A percentile compares a stretch with the other conserved stretches of the same genome.
These are phyloP conservation scores for Glycine latifolia DNA, from an alignment of 306 rosid genomes.

Conservation along the genomic window DNA sequence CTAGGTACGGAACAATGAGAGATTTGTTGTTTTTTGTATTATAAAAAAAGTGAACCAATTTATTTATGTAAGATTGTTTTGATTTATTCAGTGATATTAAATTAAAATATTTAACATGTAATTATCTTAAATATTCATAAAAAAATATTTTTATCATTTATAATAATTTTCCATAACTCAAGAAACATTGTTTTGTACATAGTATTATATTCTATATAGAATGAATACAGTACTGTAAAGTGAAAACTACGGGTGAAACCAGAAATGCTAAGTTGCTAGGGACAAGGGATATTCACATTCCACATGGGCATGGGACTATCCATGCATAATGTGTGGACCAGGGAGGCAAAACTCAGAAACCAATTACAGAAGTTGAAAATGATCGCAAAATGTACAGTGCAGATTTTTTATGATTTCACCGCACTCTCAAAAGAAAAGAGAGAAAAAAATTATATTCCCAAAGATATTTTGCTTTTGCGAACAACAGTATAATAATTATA, in stretches of 20 bases:
- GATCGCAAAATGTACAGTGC: not conserved
- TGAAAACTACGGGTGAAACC: not conserved
- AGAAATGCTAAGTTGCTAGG: not conserved
- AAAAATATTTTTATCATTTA: too few relatives aligned
- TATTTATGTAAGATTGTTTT: not conserved
- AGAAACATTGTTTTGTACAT: too few relatives aligned
- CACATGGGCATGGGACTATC: slow-evolving; percentile 1
- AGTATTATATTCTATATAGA: too few relatives aligned
- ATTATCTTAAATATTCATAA: too few relatives aligned
- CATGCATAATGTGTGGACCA: slow-evolving; percentile 7
- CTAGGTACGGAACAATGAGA: not conserved
- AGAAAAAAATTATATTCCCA: not conserved
- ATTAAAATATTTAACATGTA: too few relatives aligned
- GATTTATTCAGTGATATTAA: too few relatives aligned
- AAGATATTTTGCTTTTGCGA: slow-evolving; percentile 36
- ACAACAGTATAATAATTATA: not conserved
- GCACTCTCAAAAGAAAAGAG: not conserved
- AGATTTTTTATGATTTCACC: slow-evolving; percentile 2
- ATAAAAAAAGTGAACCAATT: not conserved
- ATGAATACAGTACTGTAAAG: not conserved
- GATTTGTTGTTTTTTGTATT: not conserved
- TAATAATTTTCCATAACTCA: too few relatives aligned
- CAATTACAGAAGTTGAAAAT: slow-evolving; percentile 23
- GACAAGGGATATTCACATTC: not conserved
- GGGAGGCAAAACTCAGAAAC: slow-evolving; percentile 22